A percentile compares a stretch with the other conserved stretches of the same genome.
Evolutionary conservation across 768 basidiomycete genomes (phyloP).

Genomic region (Pleurotus giganteus): DNA sequence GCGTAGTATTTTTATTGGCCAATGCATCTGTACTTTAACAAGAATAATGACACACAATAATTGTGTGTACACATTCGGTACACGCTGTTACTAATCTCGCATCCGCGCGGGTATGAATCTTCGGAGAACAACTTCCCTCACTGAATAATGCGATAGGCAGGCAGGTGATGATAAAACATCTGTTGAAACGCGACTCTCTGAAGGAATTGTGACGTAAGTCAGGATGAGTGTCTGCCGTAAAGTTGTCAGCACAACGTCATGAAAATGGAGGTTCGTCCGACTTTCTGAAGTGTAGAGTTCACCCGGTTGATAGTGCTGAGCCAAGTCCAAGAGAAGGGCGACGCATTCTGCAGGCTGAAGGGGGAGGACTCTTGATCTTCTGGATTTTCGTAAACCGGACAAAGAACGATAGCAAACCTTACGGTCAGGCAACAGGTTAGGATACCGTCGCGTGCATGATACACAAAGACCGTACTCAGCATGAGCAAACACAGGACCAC

Average conservation of each 20-base stretch:
- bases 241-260: constrained; percentile 1
- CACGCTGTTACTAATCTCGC: constrained; percentile 63
- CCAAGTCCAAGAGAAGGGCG: constrained; percentile 91
- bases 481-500: constrained; percentile 92
- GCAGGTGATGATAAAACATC: constrained; percentile 65
- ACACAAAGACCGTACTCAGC: constrained; percentile 69
- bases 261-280: constrained; percentile 22
- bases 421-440: background rate
- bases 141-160: constrained; percentile 71
- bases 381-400: constrained; percentile 87
- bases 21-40: constrained; percentile 6
- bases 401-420: constrained; percentile 91
- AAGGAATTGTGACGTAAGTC: constrained; percentile 90
- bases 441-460: background rate
- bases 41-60: constrained; percentile 9
- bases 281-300: constrained; percentile 97
- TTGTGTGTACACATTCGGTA: background rate
- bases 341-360: constrained; percentile 59
- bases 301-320: constrained; percentile 96
- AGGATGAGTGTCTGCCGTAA: constrained; percentile 76
- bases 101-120: constrained; percentile 91
- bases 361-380: constrained; percentile 66
- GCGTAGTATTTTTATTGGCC: constrained; percentile 5
- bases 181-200: constrained; percentile 52
- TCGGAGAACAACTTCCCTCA: constrained; percentile 81